Evolutionary conservation across 2,329 filamentous ascomycete species (phyloP).

Genomic region (Penicillium glabrum): DNA sequence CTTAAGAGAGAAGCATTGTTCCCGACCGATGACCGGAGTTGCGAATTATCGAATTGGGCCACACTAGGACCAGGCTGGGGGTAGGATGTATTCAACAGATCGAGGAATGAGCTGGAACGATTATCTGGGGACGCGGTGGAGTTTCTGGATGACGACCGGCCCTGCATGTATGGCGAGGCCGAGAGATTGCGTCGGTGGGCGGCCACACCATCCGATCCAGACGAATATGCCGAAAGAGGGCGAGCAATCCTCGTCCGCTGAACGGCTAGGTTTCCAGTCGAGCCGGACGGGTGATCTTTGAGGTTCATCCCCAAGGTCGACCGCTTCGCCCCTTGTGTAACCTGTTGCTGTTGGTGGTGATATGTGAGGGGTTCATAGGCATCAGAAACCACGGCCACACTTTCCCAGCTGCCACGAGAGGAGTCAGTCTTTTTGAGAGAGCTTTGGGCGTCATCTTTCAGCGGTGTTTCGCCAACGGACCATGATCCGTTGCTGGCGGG

Average conservation of each 20-base stretch:
- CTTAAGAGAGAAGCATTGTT: slow-evolving; percentile 88
- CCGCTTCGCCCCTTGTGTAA: slow-evolving; percentile 25
- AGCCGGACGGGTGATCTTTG: slow-evolving; percentile 51
- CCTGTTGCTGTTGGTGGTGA: slow-evolving; percentile 48
- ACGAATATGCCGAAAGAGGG: slow-evolving; percentile 75
- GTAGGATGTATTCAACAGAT: slow-evolving; percentile 68
- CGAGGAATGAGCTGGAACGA: slow-evolving; percentile 60
- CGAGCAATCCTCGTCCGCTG: slow-evolving; percentile 53
- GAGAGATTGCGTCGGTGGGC: slow-evolving; percentile 61
- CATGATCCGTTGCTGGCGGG: slow-evolving; percentile 37
- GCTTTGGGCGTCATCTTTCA: slow-evolving; percentile 23
- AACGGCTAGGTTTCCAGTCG: slow-evolving; percentile 65
- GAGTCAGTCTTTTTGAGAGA: slow-evolving; percentile 26
- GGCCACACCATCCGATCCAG: slow-evolving; percentile 64
- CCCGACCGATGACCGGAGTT: slow-evolving; percentile 75
- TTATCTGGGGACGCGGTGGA: slow-evolving; percentile 57
- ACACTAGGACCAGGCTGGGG: slow-evolving; percentile 71
- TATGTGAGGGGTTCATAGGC: slow-evolving; percentile 52
- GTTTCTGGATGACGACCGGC: slow-evolving; percentile 50
- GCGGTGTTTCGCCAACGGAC: slow-evolving; percentile 31
- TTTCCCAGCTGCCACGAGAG: slow-evolving; percentile 39
- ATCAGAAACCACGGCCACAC: slow-evolving; percentile 33
- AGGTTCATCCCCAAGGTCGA: slow-evolving; percentile 28
- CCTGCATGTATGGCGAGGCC: slow-evolving; percentile 49
- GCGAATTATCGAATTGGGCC: slow-evolving; percentile 72